Evolutionary conservation across 768 basidiomycete genomes (phyloP).

Genomic region (Mycena galopus): DNA sequence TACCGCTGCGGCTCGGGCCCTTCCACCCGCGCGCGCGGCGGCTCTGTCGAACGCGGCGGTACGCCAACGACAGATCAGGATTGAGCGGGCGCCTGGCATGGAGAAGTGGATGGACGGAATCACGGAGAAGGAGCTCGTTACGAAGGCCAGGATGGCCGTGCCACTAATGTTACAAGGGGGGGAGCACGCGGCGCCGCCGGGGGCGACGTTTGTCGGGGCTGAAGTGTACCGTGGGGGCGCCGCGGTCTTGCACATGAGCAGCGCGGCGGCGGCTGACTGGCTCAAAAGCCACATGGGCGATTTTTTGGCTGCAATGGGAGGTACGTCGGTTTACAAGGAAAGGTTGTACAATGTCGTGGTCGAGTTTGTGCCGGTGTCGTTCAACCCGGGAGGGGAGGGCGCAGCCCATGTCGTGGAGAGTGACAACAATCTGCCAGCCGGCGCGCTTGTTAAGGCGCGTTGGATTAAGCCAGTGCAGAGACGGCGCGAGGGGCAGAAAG

Average conservation of each 20-base stretch:
- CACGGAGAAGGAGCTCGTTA: too few species aligned
- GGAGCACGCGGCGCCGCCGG: too few species aligned
- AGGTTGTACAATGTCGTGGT: constrained; percentile 27
- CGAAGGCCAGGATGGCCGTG: too few species aligned
- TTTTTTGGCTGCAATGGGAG: constrained; percentile 29
- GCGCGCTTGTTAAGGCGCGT: constrained; percentile 23
- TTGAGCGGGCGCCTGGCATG: too few species aligned
- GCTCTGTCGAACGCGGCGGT: too few species aligned
- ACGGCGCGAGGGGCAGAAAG: constrained; percentile 32
- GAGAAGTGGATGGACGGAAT: too few species aligned
- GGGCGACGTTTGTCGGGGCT: background rate
- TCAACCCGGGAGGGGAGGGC: constrained; percentile 13
- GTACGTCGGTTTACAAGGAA: constrained; percentile 16
- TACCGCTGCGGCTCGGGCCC: too few species aligned
- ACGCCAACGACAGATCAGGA: too few species aligned
- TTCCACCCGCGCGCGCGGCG: too few species aligned
- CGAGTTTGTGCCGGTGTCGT: constrained; percentile 39
- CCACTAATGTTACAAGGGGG: too few species aligned
- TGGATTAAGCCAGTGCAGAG: constrained; percentile 44
- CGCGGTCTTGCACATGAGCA: constrained; percentile 3
- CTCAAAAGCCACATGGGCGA: constrained; percentile 13
- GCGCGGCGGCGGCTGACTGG: constrained; percentile 33
- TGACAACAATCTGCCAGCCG: constrained; percentile 15
- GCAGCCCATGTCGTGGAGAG: constrained; percentile 26
- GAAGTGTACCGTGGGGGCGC: too few species aligned